phyloP scores from a whole-genome alignment of 805 yeast genomes.

The Candida nonsorbophila region DNA sequence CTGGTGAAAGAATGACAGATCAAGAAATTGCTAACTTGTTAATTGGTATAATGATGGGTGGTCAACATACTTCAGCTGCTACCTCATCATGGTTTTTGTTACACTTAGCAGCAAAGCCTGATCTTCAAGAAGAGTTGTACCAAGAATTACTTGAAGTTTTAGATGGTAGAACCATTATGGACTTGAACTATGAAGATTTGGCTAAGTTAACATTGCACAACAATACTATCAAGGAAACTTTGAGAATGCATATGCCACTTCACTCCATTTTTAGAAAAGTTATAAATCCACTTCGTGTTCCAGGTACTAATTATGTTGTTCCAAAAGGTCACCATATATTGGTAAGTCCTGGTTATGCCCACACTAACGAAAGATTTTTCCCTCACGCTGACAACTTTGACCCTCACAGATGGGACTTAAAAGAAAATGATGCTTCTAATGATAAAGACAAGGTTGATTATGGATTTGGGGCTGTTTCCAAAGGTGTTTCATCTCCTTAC shows the following conservation, averaged over 20 bases:
- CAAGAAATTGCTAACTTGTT: conserved; percentile 88
- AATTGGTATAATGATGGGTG: conserved; percentile 96
- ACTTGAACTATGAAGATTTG: conserved; percentile 74
- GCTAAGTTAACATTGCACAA: conserved; percentile 78
- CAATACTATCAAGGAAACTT: conserved; percentile 84
- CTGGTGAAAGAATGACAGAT: conserved; percentile 92
- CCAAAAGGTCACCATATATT: conserved; percentile 87
- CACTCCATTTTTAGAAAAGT: conserved; percentile 96
- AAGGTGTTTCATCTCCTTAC: conserved; percentile 94
- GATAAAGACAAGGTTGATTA: conserved; percentile 61
- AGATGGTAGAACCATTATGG: conserved; percentile 41
- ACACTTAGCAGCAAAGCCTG: conserved; percentile 84
- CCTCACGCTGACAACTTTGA: conserved; percentile 67
- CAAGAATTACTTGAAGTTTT: conserved; percentile 67
- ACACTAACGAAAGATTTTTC: conserved; percentile 71
- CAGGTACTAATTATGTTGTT: conserved; percentile 71
- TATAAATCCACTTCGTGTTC: conserved; percentile 68
- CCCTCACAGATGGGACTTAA: conserved; percentile 78
- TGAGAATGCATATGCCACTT: conserved; percentile 93
- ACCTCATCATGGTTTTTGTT: conserved; percentile 93
- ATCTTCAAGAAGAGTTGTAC: conserved; percentile 75
- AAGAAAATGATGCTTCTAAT: conserved; percentile 15
- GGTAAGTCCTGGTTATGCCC: conserved; percentile 91
- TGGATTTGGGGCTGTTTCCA: conserved; percentile 94
- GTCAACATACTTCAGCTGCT: conserved; percentile 96